A percentile compares a stretch with the other conserved stretches of the same genome.
phyloP scores from a whole-genome alignment of 352 stramenopile genomes.

The Thraustochytrium striatum region DNA sequence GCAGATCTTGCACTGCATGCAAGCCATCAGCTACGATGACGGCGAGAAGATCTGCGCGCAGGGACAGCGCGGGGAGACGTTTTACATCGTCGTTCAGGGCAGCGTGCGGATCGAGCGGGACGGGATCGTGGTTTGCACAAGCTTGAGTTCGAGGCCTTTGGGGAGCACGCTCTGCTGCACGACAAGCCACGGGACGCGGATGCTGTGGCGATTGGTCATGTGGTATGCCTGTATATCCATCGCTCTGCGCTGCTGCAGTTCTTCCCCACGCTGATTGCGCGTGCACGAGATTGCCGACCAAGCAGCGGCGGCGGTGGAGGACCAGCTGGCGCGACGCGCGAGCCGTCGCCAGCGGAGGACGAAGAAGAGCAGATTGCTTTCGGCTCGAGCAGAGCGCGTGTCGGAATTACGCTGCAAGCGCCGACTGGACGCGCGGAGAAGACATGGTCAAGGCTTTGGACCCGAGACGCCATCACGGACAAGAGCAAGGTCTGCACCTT shows the following conservation, averaged over 20 bases:
- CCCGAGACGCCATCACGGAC: not conserved
- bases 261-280: not conserved
- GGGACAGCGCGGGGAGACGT: not conserved
- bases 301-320: not conserved
- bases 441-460: not conserved
- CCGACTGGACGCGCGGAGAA: not conserved
- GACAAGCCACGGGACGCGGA: not conserved
- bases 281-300: not conserved
- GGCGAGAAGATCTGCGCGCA: not conserved
- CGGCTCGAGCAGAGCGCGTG: not conserved
- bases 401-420: not conserved
- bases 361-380: not conserved
- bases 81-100: not conserved
- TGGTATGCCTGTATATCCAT: not conserved
- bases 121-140: not conserved
- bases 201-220: not conserved
- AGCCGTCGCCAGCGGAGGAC: not conserved
- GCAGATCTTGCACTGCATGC: not conserved
- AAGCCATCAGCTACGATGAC: not conserved
- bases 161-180: not conserved
- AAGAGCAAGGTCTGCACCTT: not conserved
- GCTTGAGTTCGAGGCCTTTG: not conserved
- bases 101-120: not conserved
- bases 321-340: too few species aligned
- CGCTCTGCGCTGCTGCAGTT: not conserved